Conservation (phyloP, 2,329 filamentous ascomycete species). For the Myriangium duriaei region DNA sequence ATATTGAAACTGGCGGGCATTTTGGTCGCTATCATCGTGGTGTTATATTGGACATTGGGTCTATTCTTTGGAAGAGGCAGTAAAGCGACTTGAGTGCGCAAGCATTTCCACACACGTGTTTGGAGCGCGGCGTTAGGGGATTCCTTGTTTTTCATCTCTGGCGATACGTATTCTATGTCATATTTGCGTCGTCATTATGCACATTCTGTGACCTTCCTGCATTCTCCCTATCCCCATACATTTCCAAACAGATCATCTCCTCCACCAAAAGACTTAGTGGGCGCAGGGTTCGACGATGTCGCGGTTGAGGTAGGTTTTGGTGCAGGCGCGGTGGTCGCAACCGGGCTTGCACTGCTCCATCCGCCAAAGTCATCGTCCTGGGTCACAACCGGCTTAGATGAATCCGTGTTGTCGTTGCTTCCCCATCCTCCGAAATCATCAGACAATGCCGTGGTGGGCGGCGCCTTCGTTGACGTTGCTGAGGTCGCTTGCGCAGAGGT, state of each 20-base stretch:
- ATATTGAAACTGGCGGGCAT: conserved; percentile 83
- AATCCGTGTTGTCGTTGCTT: conserved; percentile 36
- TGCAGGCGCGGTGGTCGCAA: conserved; percentile 31
- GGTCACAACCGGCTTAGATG: conserved; percentile 51
- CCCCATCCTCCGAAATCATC: conserved; percentile 54
- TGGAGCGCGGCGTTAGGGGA: conserved; percentile 12
- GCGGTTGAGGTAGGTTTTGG: conserved; percentile 25
- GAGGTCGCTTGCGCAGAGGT: conserved; percentile 22
- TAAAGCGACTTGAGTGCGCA: not conserved
- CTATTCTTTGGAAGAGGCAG: conserved; percentile 19
- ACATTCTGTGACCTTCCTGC: conserved; percentile 2
- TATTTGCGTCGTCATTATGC: conserved; percentile 7
- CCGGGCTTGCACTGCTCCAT: conserved; percentile 61
- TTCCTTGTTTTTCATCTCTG: conserved; percentile 2
- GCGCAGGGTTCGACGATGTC: conserved; percentile 1
- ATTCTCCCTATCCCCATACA: conserved; percentile 61
- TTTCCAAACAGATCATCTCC: conserved; percentile 86
- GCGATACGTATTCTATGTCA: conserved; percentile 2
- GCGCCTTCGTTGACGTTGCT: conserved; percentile 26
- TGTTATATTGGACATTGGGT: conserved; percentile 56
- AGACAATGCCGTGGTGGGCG: conserved; percentile 33
- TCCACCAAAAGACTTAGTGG: conserved; percentile 33
- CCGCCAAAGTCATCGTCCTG: conserved; percentile 94
- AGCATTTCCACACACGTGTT: not conserved
- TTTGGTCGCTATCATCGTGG: conserved; percentile 56